Evolutionary conservation across 768 basidiomycete genomes (phyloP).

Genomic region (Austroboletus eburneus): DNA sequence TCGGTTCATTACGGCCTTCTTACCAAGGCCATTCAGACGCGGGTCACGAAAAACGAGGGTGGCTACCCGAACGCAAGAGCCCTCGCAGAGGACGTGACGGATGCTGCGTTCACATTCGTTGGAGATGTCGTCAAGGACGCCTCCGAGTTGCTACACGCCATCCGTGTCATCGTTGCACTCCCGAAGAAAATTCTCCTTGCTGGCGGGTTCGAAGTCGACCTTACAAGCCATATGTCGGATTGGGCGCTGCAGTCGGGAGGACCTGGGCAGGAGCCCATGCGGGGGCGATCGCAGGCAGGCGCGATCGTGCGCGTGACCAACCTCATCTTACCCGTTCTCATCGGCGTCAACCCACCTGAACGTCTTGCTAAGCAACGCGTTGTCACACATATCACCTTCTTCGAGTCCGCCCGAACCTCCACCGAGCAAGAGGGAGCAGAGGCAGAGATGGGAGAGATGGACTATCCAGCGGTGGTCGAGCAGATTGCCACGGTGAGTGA

Average conservation of each 20-base stretch:
- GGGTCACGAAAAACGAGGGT: conserved; percentile 16
- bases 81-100: too few species aligned
- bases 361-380: conserved; percentile 61
- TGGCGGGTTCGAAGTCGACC: conserved; percentile 38
- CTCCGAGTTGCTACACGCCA: too few species aligned
- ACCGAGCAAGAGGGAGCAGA: conserved; percentile 4
- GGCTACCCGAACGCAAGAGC: conserved; percentile 29
- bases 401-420: conserved; percentile 26
- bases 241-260: neutral
- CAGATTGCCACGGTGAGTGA: conserved; percentile 26
- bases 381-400: conserved; percentile 47
- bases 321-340: conserved; percentile 50
- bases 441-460: conserved; percentile 12
- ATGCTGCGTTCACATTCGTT: too few species aligned
- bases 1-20: conserved; percentile 67
- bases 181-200: conserved; percentile 55
- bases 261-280: too few species aligned
- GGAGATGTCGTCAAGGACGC: too few species aligned
- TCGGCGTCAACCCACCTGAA: conserved; percentile 72
- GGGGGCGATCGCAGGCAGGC: neutral
- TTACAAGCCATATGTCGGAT: conserved; percentile 19
- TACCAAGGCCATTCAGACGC: conserved; percentile 41
- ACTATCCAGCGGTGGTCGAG: conserved; percentile 37
- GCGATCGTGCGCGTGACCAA: conserved; percentile 41
- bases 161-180: too few species aligned